Percentiles rank a stretch among this genome's conserved stretches.
Evolutionary conservation across 352 stramenopile genomes (phyloP).

Genomic region (Blastocystis hominis): DNA sequence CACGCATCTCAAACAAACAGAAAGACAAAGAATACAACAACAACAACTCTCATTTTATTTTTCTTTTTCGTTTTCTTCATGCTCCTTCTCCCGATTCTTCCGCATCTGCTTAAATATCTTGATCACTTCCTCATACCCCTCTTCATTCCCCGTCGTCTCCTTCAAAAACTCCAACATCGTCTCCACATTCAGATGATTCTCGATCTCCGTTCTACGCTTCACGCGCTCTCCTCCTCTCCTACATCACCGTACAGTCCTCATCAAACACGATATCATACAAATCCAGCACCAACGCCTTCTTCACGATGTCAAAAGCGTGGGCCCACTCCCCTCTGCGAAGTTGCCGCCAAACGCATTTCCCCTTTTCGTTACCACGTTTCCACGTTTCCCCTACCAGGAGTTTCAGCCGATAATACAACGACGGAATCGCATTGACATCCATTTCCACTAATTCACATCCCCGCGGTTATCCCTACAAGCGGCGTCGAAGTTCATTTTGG

Average conservation of each 20-base stretch:
- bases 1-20: background rate
- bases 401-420: background rate
- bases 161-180: background rate
- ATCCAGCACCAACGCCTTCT: slow-evolving; percentile 41
- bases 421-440: background rate
- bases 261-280: slow-evolving; percentile 10
- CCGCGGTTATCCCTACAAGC: background rate
- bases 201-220: slow-evolving; percentile 26
- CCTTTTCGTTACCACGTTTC: background rate
- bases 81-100: background rate
- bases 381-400: background rate
- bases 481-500: slow-evolving; percentile 26
- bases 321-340: background rate
- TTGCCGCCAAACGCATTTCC: slow-evolving; percentile 8
- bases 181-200: slow-evolving; percentile 25
- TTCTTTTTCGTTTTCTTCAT: background rate
- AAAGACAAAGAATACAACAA: background rate
- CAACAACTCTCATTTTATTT: background rate
- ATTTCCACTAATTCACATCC: background rate
- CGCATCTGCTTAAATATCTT: background rate
- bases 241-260: slow-evolving; percentile 26
- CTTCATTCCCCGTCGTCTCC: background rate
- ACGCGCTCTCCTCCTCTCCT: background rate
- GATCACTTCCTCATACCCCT: background rate
- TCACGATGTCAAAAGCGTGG: background rate